phyloP scores from a whole-genome alignment of 1,284 basidiomycete species.

The Sanghuangporus sanghuang region DNA sequence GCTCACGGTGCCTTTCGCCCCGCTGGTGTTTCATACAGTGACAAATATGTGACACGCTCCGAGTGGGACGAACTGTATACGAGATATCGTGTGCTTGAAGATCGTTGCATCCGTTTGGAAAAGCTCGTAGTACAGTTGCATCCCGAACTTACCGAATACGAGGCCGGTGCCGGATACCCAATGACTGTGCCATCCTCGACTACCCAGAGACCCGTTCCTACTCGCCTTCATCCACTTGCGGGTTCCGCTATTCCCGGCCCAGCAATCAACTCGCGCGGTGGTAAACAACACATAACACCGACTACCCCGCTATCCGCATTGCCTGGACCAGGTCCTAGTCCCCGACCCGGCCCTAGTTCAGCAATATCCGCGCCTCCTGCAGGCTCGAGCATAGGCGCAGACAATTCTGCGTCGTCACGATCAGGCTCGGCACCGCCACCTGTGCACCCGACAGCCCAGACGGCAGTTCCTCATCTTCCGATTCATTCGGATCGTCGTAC shows the following conservation, averaged over 20 bases:
- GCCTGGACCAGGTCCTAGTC: not conserved
- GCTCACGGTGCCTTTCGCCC: conserved; percentile 13
- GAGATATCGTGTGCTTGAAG: conserved; percentile 13
- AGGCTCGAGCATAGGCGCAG: not conserved
- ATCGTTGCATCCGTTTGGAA: conserved; percentile 12
- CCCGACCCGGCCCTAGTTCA: not conserved
- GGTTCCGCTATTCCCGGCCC: not conserved
- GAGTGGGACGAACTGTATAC: conserved; percentile 49
- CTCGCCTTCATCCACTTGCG: not conserved
- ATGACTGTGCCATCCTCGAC: not conserved
- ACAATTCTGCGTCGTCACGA: not conserved
- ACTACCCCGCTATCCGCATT: conserved; percentile 1
- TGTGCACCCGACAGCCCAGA: not conserved
- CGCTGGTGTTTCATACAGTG: conserved; percentile 29
- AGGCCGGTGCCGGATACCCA: not conserved
- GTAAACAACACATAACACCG: not conserved
- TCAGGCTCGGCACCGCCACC: conserved; percentile 9
- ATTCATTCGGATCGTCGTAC: conserved; percentile 4
- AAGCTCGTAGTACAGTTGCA: conserved; percentile 9
- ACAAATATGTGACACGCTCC: conserved; percentile 49
- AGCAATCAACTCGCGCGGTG: not conserved
- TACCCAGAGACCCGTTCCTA: not conserved
- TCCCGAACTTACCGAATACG: conserved; percentile 9
- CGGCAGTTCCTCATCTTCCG: conserved; percentile 3
- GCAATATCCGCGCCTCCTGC: not conserved